These are phyloP conservation scores for Bryoglossum gracile DNA, from an alignment of 495 filamentous ascomycete genomes.

Conservation along the genomic window DNA sequence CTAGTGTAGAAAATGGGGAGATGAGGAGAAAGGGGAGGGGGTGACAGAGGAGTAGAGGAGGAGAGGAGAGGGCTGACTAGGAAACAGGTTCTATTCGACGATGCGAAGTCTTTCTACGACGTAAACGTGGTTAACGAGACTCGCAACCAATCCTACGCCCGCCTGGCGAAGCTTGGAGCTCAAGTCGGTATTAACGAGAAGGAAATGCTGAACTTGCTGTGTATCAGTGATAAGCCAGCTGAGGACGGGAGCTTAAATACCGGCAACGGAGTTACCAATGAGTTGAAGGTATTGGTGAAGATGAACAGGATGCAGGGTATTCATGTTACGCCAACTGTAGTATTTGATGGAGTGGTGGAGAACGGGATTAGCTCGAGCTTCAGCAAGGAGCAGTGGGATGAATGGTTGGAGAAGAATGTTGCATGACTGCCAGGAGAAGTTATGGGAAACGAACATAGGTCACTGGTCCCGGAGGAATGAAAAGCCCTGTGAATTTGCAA, in stretches of 20 bases:
- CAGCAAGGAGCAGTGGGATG: constrained; percentile 70
- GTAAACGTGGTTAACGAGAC: constrained; percentile 72
- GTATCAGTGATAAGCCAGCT: constrained; percentile 52
- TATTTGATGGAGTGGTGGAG: constrained; percentile 81
- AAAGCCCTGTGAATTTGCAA: no score
- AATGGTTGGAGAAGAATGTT: constrained; percentile 76
- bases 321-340: constrained; percentile 83
- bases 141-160: constrained; percentile 75
- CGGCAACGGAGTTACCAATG: constrained; percentile 75
- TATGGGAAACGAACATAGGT: no score
- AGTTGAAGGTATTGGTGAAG: constrained; percentile 80
- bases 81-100: constrained; percentile 59
- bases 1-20: no score
- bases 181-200: constrained; percentile 60
- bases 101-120: constrained; percentile 72
- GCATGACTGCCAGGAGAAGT: no score
- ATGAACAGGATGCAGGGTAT: constrained; percentile 68
- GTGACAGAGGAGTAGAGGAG: no score
- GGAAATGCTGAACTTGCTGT: constrained; percentile 56
- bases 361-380: constrained; percentile 71
- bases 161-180: constrained; percentile 60
- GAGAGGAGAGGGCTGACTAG: no score
- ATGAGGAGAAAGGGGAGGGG: no score
- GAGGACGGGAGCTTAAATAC: constrained; percentile 59
- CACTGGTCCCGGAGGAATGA: no score